A percentile compares a stretch with the other conserved stretches of the same genome.
Conservation (phyloP, 352 stramenopile genomes). For the Phytopythium oedochilum region DNA sequence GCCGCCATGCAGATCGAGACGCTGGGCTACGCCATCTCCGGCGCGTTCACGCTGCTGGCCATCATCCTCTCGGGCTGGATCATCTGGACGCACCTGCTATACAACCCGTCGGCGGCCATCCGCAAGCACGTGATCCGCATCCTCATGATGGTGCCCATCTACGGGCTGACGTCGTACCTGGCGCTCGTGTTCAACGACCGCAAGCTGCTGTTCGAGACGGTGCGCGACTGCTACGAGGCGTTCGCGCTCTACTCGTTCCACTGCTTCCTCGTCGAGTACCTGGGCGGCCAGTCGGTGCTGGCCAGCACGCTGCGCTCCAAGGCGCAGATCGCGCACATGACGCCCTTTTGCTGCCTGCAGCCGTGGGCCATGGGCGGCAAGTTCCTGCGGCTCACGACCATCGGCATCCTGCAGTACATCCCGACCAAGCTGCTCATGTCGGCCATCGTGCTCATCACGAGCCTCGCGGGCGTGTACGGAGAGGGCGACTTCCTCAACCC, state of each 20-base stretch:
- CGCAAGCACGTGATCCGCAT: constrained; percentile 93
- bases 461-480: constrained; percentile 82
- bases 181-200: constrained; percentile 88
- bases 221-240: constrained; percentile 91
- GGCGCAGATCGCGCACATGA: constrained; percentile 71
- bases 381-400: constrained; percentile 90
- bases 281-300: constrained; percentile 80
- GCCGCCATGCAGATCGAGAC: constrained; percentile 79
- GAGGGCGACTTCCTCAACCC: constrained; percentile 87
- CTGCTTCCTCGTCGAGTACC: constrained; percentile 90
- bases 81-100: constrained; percentile 86
- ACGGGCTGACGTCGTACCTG: constrained; percentile 89
- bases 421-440: constrained; percentile 86
- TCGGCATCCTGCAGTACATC: constrained; percentile 93
- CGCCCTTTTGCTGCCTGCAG: constrained; percentile 84
- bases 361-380: constrained; percentile 91
- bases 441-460: constrained; percentile 85
- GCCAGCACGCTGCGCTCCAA: constrained; percentile 85
- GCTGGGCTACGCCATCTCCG: constrained; percentile 83
- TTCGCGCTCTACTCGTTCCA: constrained; percentile 94
- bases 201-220: constrained; percentile 88
- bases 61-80: constrained; percentile 84
- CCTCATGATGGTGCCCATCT: constrained; percentile 93
- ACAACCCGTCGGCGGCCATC: constrained; percentile 76
- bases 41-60: constrained; percentile 80